phyloP scores from a whole-genome alignment of 352 stramenopile species.

The Phytophthora fragariaefolia region DNA sequence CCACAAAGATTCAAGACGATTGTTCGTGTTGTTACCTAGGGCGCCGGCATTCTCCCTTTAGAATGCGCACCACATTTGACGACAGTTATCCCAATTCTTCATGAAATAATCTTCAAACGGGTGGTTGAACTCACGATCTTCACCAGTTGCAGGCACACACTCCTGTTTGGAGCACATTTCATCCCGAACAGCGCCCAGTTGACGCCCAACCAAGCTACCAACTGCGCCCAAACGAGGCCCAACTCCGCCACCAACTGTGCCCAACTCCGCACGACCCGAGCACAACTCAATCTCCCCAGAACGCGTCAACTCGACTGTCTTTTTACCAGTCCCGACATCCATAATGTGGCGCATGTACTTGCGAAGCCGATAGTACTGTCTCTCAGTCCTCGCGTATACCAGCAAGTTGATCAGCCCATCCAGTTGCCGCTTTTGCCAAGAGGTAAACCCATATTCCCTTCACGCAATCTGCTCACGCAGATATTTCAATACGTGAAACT shows the following conservation, averaged over 20 bases:
- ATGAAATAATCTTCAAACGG: not conserved
- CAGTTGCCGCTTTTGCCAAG: constrained; percentile 25
- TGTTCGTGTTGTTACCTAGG: not conserved
- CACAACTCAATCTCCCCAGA: too few relatives aligned
- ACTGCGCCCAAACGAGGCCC: too few relatives aligned
- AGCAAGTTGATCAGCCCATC: not conserved
- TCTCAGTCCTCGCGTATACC: too few relatives aligned
- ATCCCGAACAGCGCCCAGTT: too few relatives aligned
- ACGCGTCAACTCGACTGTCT: too few relatives aligned
- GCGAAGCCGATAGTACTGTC: too few relatives aligned
- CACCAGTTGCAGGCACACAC: constrained; percentile 5
- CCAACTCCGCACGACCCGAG: too few relatives aligned
- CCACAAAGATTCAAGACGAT: constrained; percentile 24
- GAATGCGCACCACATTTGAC: constrained; percentile 20
- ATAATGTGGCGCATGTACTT: too few relatives aligned
- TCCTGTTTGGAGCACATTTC: too few relatives aligned
- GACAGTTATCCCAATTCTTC: constrained; percentile 22
- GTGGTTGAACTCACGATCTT: constrained; percentile 6
- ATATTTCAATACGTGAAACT: constrained; percentile 41
- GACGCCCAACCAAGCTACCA: too few relatives aligned
- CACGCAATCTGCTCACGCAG: constrained; percentile 19
- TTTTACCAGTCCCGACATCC: too few relatives aligned
- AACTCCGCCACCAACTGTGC: too few relatives aligned
- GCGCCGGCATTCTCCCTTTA: constrained; percentile 2
- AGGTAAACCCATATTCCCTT: constrained; percentile 9